Conservation (phyloP, 2,329 filamentous ascomycete species). For the Fusarium chaquense region DNA sequence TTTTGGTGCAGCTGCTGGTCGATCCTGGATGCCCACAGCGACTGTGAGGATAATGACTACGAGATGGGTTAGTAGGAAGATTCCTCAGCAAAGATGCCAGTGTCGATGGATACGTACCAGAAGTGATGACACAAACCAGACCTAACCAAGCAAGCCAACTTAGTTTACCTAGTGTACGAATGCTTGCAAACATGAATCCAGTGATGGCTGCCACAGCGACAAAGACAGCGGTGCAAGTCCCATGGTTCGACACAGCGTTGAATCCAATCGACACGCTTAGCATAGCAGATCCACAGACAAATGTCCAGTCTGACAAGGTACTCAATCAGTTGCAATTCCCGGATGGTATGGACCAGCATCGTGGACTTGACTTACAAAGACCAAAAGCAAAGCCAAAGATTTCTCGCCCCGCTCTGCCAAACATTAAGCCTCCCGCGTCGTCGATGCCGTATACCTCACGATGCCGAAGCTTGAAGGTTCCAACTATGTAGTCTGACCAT, state of each 20-base stretch:
- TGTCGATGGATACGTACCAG: constrained; percentile 6
- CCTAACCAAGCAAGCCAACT: constrained; percentile 52
- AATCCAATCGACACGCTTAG: constrained; percentile 54
- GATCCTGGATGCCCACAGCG: constrained; percentile 39
- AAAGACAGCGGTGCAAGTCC: constrained; percentile 56
- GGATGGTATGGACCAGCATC: not conserved
- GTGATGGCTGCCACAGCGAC: constrained; percentile 52
- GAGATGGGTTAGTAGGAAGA: not conserved
- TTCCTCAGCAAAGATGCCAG: fast-evolving
- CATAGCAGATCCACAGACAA: constrained; percentile 37
- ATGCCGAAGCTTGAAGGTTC: constrained; percentile 63
- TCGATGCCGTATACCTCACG: constrained; percentile 66
- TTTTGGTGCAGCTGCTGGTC: constrained; percentile 32
- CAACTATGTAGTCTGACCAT: constrained; percentile 64
- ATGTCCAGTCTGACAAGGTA: constrained; percentile 37
- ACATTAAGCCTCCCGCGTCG: constrained; percentile 63
- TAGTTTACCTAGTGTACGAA: constrained; percentile 50
- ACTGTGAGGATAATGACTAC: constrained; percentile 38
- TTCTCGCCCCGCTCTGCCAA: constrained; percentile 60
- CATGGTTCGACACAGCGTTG: constrained; percentile 56
- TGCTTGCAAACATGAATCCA: constrained; percentile 48
- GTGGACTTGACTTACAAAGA: constrained; percentile 51
- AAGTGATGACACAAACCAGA: constrained; percentile 23
- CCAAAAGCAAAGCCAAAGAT: constrained; percentile 53
- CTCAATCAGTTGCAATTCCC: not conserved